A percentile compares a stretch with the other conserved stretches of the same genome.
phyloP scores from a whole-genome alignment of 2,329 filamentous ascomycete species.

The Chaetomium globosum region DNA sequence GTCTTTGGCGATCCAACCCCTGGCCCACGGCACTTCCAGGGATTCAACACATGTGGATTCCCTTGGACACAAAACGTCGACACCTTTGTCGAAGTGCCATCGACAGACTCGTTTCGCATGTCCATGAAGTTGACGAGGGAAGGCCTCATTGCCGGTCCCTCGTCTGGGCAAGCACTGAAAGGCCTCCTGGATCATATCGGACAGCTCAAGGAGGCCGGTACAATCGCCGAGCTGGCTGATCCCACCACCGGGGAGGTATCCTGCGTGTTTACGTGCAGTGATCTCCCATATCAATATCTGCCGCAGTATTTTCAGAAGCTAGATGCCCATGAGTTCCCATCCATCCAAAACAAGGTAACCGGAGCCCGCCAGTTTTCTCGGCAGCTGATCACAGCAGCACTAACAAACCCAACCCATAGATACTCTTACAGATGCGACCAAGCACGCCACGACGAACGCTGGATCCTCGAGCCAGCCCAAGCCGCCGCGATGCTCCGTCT shows the following conservation, averaged over 20 bases:
- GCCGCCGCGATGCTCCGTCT: neutral
- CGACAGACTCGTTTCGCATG: neutral
- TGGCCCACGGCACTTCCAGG: neutral
- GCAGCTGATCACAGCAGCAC: too few species aligned
- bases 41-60: neutral
- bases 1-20: neutral
- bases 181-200: neutral
- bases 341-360: neutral
- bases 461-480: neutral
- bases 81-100: neutral
- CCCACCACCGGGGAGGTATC: neutral
- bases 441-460: neutral
- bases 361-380: too few species aligned
- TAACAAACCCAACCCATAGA: neutral
- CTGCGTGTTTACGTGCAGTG: neutral
- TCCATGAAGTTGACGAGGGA: neutral
- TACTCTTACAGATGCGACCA: neutral
- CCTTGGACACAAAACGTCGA: neutral
- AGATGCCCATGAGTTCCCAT: neutral
- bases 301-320: neutral
- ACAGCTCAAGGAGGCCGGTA: neutral
- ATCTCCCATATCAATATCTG: neutral
- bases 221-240: neutral
- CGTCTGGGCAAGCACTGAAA: neutral
- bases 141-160: neutral